Evolutionary conservation across 1,284 basidiomycete species (phyloP).

Genomic region (Thecaphora frezii): DNA sequence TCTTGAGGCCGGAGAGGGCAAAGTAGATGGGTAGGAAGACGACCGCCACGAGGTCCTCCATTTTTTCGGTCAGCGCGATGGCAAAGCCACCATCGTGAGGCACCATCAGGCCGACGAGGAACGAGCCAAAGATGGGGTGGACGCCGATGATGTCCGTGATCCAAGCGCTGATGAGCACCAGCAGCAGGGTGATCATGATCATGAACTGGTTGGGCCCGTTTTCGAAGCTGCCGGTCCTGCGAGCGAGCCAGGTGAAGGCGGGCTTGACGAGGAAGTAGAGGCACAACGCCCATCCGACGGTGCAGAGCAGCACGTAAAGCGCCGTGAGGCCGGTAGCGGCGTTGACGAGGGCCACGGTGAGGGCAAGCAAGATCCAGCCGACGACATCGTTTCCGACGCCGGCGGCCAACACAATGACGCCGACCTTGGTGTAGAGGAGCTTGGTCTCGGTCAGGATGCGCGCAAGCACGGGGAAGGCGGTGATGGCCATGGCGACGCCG

Average conservation of each 20-base stretch:
- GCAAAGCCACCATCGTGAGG: constrained; percentile 81
- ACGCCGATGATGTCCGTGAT: constrained; percentile 87
- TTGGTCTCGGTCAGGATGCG: constrained; percentile 65
- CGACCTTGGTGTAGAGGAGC: constrained; percentile 87
- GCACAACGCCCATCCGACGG: constrained; percentile 78
- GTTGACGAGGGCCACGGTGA: constrained; percentile 87
- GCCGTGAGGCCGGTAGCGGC: constrained; percentile 72
- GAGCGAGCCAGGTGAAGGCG: constrained; percentile 71
- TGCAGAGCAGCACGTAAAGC: constrained; percentile 77
- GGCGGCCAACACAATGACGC: constrained; percentile 86
- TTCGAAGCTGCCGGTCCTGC: constrained; percentile 76
- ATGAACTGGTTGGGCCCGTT: constrained; percentile 72
- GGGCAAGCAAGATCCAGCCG: constrained; percentile 70
- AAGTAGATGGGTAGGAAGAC: constrained; percentile 85
- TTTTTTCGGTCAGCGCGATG: constrained; percentile 67
- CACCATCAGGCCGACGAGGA: constrained; percentile 83
- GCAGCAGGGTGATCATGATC: constrained; percentile 75
- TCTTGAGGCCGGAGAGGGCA: constrained; percentile 76
- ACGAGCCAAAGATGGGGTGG: constrained; percentile 81
- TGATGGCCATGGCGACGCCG: constrained; percentile 87
- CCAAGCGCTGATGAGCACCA: constrained; percentile 78
- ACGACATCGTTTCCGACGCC: constrained; percentile 83
- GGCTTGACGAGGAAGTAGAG: constrained; percentile 73
- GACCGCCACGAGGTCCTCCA: constrained; percentile 54
- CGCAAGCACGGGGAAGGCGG: constrained; percentile 80